Conservation (phyloP, 1,139 yeast species). For the Zhuliangozyma blackwelliae region DNA sequence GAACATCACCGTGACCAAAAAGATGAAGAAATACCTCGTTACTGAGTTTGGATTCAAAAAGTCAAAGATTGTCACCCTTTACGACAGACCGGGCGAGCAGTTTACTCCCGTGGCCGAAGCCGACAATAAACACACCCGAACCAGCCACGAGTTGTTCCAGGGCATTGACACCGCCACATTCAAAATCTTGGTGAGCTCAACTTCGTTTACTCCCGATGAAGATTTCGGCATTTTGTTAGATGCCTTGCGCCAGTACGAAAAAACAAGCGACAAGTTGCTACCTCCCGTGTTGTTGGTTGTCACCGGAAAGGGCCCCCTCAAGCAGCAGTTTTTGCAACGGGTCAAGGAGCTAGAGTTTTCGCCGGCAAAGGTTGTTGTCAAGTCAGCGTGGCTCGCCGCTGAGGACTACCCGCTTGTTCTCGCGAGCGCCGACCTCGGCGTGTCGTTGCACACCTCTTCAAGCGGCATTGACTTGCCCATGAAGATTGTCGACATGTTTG, state of each 20-base stretch:
- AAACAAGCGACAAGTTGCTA: conserved; percentile 12
- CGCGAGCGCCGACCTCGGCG: conserved; percentile 78
- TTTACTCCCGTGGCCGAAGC: conserved; percentile 44
- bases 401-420: conserved; percentile 79
- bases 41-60: conserved; percentile 47
- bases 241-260: conserved; percentile 62
- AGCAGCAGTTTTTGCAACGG: conserved; percentile 41
- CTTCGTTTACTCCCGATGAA: conserved; percentile 96
- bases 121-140: too few relatives aligned
- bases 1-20: conserved; percentile 76
- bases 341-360: conserved; percentile 42
- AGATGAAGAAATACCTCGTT: conserved; percentile 61
- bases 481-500: conserved; percentile 96
- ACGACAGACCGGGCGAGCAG: conserved; percentile 71
- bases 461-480: conserved; percentile 94
- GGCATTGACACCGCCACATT: conserved; percentile 42
- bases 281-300: conserved; percentile 64
- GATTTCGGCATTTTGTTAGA: conserved; percentile 68
- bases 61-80: conserved; percentile 42
- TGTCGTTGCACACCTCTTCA: conserved; percentile 86
- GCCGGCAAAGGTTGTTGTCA: conserved; percentile 44
- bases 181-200: conserved; percentile 72
- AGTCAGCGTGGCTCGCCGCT: conserved; percentile 70
- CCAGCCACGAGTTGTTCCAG: background rate
- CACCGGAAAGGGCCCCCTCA: conserved; percentile 94